Conservation (phyloP, 73 alveolate genomes). For the Paramecium bursaria region DNA sequence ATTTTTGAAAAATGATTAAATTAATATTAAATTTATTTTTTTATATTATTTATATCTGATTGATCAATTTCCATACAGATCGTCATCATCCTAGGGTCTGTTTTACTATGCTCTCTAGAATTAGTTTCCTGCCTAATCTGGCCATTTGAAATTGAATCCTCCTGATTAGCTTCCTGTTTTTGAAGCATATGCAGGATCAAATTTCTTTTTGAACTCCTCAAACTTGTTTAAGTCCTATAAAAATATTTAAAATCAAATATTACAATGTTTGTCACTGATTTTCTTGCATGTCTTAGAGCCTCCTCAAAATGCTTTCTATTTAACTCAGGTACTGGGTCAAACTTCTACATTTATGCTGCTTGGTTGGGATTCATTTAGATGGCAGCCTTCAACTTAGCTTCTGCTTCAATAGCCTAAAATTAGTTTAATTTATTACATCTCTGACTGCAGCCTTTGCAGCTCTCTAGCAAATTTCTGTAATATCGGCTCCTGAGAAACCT, state of each 20-base stretch:
- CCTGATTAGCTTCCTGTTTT: conserved; percentile 38
- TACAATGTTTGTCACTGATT: conserved; percentile 85
- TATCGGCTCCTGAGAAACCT: conserved; percentile 98
- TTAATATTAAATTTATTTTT: too few relatives aligned
- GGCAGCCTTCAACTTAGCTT: conserved; percentile 86
- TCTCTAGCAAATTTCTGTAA: conserved; percentile 96
- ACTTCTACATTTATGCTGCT: conserved; percentile 79
- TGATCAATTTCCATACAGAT: conserved; percentile 58
- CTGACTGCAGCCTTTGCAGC: conserved; percentile 98
- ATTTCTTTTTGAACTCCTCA: conserved; percentile 91
- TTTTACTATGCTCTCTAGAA: conserved; percentile 22
- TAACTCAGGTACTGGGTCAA: conserved; percentile 94
- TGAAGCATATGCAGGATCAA: conserved; percentile 86
- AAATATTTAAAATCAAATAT: not conserved
- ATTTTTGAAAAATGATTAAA: too few relatives aligned
- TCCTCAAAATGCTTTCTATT: conserved; percentile 94
- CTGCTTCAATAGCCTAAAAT: conserved; percentile 86
- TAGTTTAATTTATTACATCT: conserved; percentile 70
- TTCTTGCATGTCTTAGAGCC: conserved; percentile 91
- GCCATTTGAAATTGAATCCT: conserved; percentile 68
- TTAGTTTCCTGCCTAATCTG: conserved; percentile 47
- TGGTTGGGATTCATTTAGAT: conserved; percentile 75
- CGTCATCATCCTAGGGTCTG: conserved; percentile 36
- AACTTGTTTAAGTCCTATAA: conserved; percentile 86
- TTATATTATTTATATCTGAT: too few relatives aligned